Evolutionary conservation across 306 rosid genomes (phyloP).

Genomic region (Lathyrus tuberosus): DNA sequence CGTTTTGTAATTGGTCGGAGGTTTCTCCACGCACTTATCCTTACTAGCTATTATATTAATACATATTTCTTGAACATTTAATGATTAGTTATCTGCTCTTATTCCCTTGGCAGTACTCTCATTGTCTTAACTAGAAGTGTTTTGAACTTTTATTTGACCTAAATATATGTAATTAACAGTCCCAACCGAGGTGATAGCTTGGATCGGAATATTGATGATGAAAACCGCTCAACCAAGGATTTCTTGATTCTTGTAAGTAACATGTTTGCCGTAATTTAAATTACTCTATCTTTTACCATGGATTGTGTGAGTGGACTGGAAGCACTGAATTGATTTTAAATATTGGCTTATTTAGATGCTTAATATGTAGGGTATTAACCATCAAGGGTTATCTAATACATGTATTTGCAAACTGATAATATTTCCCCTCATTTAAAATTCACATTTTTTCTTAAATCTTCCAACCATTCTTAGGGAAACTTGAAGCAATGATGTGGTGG

Average conservation of each 20-base stretch:
- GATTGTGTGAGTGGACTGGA: constrained; percentile 18
- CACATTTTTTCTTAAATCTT: constrained; percentile 4
- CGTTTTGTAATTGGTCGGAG: constrained; percentile 98
- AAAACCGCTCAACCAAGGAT: constrained; percentile 75
- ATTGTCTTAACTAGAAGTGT: neutral
- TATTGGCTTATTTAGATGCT: constrained; percentile 25
- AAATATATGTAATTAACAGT: constrained; percentile 56
- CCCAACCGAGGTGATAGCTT: constrained; percentile 95
- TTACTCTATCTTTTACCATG: constrained; percentile 10
- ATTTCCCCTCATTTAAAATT: neutral
- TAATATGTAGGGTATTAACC: neutral
- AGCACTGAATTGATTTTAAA: constrained; percentile 22
- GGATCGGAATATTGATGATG: constrained; percentile 87
- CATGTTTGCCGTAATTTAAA: constrained; percentile 25
- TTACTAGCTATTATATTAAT: constrained; percentile 20
- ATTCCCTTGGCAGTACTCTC: constrained; percentile 21
- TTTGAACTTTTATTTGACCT: constrained; percentile 32
- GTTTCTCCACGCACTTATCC: constrained; percentile 64
- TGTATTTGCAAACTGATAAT: constrained; percentile 30
- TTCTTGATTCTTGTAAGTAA: constrained; percentile 89
- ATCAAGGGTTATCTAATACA: constrained; percentile 15
- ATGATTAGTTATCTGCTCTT: constrained; percentile 23
- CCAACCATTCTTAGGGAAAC: constrained; percentile 20
- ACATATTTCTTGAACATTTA: constrained; percentile 28
- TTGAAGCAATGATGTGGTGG: constrained; percentile 22